Conservation (phyloP, 352 stramenopile species). For the Globisporangium cylindrosporum region DNA sequence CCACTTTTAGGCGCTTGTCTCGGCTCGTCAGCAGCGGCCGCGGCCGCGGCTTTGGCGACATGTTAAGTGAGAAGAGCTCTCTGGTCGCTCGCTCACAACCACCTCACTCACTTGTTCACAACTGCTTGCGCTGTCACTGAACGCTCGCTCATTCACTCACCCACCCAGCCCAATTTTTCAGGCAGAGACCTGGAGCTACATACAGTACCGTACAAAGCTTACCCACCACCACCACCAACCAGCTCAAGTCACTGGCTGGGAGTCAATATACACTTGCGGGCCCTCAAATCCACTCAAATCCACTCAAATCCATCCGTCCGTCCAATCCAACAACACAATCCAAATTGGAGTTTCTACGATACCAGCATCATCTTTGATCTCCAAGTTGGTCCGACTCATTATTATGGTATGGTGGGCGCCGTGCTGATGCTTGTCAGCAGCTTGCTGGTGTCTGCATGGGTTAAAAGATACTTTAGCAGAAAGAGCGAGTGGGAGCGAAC, state of each 20-base stretch:
- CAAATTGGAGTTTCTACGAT: too few relatives aligned
- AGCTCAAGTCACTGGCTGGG: not conserved
- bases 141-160: too few relatives aligned
- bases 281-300: too few relatives aligned
- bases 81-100: not conserved
- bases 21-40: not conserved
- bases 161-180: not conserved
- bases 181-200: not conserved
- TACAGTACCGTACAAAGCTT: not conserved
- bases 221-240: not conserved
- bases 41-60: not conserved
- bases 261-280: too few relatives aligned
- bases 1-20: not conserved
- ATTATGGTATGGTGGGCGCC: too few relatives aligned
- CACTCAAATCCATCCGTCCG: too few relatives aligned
- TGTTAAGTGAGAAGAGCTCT: not conserved
- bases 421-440: too few relatives aligned
- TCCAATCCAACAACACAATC: too few relatives aligned
- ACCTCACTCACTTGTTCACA: not conserved
- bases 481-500: not conserved
- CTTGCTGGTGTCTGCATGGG: not conserved
- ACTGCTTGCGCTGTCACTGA: not conserved
- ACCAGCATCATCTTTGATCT: too few relatives aligned
- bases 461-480: not conserved
- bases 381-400: too few relatives aligned